phyloP scores from a whole-genome alignment of 2,329 filamentous ascomycete species.

The Colletotrichum godetiae region DNA sequence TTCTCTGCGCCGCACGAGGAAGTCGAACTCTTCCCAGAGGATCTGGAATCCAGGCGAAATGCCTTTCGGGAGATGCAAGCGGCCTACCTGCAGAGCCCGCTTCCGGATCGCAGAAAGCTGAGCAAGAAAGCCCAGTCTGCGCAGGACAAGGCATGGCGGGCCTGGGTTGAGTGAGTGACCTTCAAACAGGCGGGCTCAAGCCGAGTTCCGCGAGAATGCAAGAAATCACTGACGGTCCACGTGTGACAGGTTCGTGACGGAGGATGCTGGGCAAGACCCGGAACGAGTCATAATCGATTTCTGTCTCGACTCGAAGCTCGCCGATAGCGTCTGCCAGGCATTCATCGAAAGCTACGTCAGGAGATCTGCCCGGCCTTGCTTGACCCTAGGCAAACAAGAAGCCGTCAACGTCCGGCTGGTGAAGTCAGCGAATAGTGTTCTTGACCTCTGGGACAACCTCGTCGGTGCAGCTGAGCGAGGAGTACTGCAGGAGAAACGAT shows the following conservation, averaged over 20 bases:
- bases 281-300: not conserved
- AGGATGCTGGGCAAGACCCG: not conserved
- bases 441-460: slow-evolving; percentile 6
- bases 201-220: not conserved
- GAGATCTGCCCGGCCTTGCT: slow-evolving; percentile 1
- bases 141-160: not conserved
- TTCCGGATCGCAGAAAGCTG: not conserved
- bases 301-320: not conserved
- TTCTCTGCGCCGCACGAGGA: not conserved
- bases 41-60: not conserved
- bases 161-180: not conserved
- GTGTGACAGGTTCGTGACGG: not conserved
- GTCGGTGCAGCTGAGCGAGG: not conserved
- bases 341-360: not conserved
- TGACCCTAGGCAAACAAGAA: slow-evolving; percentile 4
- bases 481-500: not conserved
- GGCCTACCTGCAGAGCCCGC: not conserved
- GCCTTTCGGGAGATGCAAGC: not conserved
- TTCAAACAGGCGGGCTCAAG: not conserved
- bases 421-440: slow-evolving; percentile 1
- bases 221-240: not conserved
- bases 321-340: not conserved
- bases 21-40: not conserved
- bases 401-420: not conserved
- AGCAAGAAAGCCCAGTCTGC: not conserved